These are phyloP conservation scores for Arabidopsis lyrata DNA, from an alignment of 441 rosid genomes.

Conservation along the genomic window DNA sequence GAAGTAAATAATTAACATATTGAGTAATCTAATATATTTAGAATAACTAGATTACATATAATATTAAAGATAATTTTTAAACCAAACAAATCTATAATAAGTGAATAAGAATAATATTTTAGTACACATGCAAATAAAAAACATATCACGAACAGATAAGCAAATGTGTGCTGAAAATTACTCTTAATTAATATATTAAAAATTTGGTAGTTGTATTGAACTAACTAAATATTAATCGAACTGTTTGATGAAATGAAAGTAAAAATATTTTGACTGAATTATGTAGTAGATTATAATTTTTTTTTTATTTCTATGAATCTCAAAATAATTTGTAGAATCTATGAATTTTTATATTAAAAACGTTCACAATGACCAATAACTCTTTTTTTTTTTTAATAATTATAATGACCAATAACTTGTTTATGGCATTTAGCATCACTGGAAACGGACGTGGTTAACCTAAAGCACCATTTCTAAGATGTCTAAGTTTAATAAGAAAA, in stretches of 20 bases:
- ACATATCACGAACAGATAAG: background rate
- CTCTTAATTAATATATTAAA: background rate
- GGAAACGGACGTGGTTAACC: conserved; percentile 3
- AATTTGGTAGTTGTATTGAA: background rate
- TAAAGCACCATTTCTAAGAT: conserved; percentile 9
- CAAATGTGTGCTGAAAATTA: background rate
- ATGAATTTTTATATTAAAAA: background rate
- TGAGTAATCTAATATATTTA: too few relatives aligned
- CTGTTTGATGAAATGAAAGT: background rate
- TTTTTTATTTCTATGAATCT: background rate
- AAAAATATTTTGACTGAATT: background rate
- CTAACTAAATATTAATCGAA: background rate
- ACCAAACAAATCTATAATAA: too few relatives aligned
- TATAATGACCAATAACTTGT: background rate
- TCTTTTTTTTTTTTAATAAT: too few relatives aligned
- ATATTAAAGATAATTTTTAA: too few relatives aligned
- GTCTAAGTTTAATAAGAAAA: conserved; percentile 12
- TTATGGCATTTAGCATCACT: background rate
- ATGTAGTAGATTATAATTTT: background rate
- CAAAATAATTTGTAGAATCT: background rate
- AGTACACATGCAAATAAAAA: background rate
- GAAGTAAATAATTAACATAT: background rate
- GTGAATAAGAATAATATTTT: background rate
- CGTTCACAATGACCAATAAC: background rate
- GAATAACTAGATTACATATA: too few relatives aligned